These are phyloP conservation scores for Blastobotrys aristatus DNA, from an alignment of 1,139 yeast genomes.

Conservation along the genomic window DNA sequence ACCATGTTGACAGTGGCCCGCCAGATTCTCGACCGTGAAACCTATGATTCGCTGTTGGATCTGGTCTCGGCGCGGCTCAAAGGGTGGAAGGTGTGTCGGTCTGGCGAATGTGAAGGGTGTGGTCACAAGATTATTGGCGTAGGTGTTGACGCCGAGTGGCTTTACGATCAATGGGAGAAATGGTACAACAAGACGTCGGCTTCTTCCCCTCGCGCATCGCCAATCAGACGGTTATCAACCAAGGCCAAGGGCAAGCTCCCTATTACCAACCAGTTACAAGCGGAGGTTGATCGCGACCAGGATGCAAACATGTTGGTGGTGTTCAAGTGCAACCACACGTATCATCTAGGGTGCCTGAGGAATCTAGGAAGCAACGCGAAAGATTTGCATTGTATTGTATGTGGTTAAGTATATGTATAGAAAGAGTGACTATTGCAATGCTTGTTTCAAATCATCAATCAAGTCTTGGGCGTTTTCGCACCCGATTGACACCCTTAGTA, in stretches of 20 bases:
- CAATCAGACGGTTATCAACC: slow-evolving; percentile 4
- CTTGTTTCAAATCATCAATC: slow-evolving; percentile 57
- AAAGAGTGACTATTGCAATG: slow-evolving; percentile 36
- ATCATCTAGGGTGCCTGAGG: slow-evolving; percentile 57
- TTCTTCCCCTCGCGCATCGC: background rate
- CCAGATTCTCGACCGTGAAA: slow-evolving; percentile 50
- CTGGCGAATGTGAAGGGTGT: slow-evolving; percentile 63
- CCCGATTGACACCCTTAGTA: slow-evolving; percentile 75
- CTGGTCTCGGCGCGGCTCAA: slow-evolving; percentile 40
- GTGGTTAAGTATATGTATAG: slow-evolving; percentile 12
- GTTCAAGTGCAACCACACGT: slow-evolving; percentile 60
- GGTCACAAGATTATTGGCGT: slow-evolving; percentile 63
- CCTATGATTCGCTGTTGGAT: slow-evolving; percentile 42
- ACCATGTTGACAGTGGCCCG: slow-evolving; percentile 52
- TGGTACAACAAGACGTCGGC: slow-evolving; percentile 18
- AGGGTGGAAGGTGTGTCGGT: slow-evolving; percentile 57
- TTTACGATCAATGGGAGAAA: slow-evolving; percentile 33
- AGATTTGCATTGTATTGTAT: slow-evolving; percentile 20
- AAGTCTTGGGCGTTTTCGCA: slow-evolving; percentile 70
- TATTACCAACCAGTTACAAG: slow-evolving; percentile 24
- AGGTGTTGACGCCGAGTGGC: slow-evolving; percentile 40
- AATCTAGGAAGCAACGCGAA: slow-evolving; percentile 36
- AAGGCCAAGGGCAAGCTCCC: slow-evolving; percentile 12
- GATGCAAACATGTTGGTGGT: slow-evolving; percentile 35
- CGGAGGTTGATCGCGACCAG: slow-evolving; percentile 4